Conservation (phyloP, 73 alveolate genomes). For the Breviolum minutum region DNA sequence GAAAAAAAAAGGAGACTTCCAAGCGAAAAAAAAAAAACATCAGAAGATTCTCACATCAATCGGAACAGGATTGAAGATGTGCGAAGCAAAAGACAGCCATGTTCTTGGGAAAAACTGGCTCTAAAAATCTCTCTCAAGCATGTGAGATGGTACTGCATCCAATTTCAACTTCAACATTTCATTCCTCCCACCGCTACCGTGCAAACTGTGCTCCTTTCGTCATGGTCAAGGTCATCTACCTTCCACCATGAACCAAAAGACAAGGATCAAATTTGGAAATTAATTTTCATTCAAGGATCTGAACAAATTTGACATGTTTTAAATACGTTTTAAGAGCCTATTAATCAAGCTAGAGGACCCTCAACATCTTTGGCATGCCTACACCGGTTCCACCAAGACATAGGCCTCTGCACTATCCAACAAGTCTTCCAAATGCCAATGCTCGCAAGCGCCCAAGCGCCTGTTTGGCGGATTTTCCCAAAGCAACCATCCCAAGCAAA, state of each 20-base stretch:
- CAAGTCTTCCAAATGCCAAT: neutral
- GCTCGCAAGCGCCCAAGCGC: neutral
- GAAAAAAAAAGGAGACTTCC: neutral
- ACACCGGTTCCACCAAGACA: neutral
- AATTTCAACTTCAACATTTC: no score
- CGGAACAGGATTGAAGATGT: no score
- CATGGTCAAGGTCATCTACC: conserved; percentile 5
- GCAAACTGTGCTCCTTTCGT: neutral
- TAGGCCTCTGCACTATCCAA: neutral
- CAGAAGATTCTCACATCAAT: no score
- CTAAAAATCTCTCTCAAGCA: no score
- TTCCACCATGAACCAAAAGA: neutral
- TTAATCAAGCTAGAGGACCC: no score
- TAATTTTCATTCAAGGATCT: no score
- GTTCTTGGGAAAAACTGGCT: no score
- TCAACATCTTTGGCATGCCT: no score
- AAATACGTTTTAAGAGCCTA: neutral
- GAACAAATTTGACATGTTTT: neutral
- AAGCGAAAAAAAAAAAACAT: no score
- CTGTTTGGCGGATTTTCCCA: neutral
- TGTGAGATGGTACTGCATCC: no score
- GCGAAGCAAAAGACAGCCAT: no score
- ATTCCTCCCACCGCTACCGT: neutral
- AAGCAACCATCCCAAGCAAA: neutral
- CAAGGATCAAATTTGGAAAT: neutral